These are phyloP conservation scores for Cercophora scortea DNA, from an alignment of 495 filamentous ascomycete genomes.

Conservation along the genomic window DNA sequence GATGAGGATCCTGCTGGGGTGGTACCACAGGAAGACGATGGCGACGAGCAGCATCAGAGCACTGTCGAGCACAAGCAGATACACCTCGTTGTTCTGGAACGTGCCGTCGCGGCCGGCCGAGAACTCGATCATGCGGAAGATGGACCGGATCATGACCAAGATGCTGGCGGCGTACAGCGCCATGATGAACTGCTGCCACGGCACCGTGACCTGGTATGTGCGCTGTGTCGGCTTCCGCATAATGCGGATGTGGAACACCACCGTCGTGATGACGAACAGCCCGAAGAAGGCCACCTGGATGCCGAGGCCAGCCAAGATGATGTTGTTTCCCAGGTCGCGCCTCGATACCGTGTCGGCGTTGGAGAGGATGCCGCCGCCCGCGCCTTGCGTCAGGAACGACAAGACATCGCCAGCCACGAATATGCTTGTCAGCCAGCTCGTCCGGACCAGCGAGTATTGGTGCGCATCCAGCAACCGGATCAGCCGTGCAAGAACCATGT, in stretches of 20 bases:
- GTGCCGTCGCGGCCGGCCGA: conserved; percentile 8
- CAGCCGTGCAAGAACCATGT: conserved; percentile 48
- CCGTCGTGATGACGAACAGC: conserved; percentile 39
- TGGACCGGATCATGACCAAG: conserved; percentile 53
- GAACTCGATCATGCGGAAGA: conserved; percentile 60
- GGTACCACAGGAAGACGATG: conserved; percentile 11
- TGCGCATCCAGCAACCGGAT: conserved; percentile 32
- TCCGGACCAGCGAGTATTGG: conserved; percentile 27
- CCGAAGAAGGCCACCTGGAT: conserved; percentile 48
- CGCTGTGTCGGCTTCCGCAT: not conserved
- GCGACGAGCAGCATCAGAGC: conserved; percentile 12
- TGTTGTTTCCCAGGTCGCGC: conserved; percentile 29
- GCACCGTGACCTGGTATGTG: not conserved
- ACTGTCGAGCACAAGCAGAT: conserved; percentile 14
- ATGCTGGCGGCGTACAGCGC: conserved; percentile 42
- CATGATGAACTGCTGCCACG: conserved; percentile 43
- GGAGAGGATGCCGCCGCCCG: conserved; percentile 26
- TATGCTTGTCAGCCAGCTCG: conserved; percentile 41
- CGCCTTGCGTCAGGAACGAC: conserved; percentile 31
- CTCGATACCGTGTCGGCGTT: conserved; percentile 13
- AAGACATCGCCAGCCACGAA: conserved; percentile 37
- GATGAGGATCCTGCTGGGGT: conserved; percentile 10
- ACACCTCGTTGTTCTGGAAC: conserved; percentile 10
- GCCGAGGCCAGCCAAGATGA: conserved; percentile 39
- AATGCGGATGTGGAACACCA: conserved; percentile 32